These are phyloP conservation scores for Fusarium albosuccineum DNA, from an alignment of 2,329 filamentous ascomycete genomes.

Conservation along the genomic window DNA sequence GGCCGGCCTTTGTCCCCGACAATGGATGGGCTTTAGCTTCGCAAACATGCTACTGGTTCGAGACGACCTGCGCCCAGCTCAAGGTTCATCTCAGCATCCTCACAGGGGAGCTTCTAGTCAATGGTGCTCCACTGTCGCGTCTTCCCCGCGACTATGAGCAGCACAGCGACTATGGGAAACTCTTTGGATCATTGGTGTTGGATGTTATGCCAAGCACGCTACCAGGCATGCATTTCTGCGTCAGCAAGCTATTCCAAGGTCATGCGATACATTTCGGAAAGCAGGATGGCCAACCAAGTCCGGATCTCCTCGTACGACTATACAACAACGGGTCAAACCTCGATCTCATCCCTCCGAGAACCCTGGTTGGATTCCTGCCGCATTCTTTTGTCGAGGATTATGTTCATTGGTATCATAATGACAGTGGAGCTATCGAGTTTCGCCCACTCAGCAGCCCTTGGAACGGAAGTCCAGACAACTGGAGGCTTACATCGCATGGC, in stretches of 20 bases:
- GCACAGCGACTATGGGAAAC: constrained; percentile 16
- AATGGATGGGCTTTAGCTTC: constrained; percentile 7
- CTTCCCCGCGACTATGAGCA: constrained; percentile 17
- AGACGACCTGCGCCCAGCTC: constrained; percentile 4
- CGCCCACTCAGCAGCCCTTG: constrained; percentile 45
- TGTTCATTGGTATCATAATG: constrained; percentile 61
- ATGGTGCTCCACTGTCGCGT: constrained; percentile 26
- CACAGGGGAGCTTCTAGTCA: constrained; percentile 24
- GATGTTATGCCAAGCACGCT: constrained; percentile 37
- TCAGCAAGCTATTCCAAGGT: constrained; percentile 49
- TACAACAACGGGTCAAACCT: constrained; percentile 6
- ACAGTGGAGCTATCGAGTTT: constrained; percentile 50
- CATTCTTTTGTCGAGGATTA: constrained; percentile 53
- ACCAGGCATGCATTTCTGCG: constrained; percentile 55
- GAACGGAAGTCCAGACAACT: constrained; percentile 37
- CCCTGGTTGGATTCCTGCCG: constrained; percentile 51
- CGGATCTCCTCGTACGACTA: constrained; percentile 52
- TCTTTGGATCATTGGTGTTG: constrained; percentile 28
- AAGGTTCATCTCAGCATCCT: constrained; percentile 27
- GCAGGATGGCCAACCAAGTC: constrained; percentile 45
- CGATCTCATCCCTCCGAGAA: constrained; percentile 51
- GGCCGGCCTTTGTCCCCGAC: constrained; percentile 23
- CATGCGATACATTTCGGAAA: constrained; percentile 46
- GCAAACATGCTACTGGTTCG: constrained; percentile 27
- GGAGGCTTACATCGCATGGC: constrained; percentile 41